These are phyloP conservation scores for Grosmannia serpens DNA, from an alignment of 2,329 filamentous ascomycete genomes.

Conservation along the genomic window DNA sequence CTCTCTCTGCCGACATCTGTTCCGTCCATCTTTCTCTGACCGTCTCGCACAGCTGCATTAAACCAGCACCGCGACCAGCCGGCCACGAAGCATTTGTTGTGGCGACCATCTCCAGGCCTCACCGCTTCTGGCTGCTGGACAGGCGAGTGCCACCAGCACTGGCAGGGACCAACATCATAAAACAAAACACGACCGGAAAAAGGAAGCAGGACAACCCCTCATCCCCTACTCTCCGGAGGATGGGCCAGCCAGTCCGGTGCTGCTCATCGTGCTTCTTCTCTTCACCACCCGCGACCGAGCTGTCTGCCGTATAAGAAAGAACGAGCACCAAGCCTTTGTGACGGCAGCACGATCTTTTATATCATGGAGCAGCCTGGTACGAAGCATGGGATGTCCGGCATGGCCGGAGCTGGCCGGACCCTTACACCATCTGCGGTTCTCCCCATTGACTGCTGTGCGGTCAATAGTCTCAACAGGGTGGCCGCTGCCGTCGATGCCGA, in stretches of 20 bases:
- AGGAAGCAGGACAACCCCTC: background rate
- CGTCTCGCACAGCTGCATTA: background rate
- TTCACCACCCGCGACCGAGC: background rate
- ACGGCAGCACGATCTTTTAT: background rate
- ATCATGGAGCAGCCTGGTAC: background rate
- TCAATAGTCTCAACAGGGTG: background rate
- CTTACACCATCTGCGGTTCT: background rate
- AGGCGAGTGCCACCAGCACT: background rate
- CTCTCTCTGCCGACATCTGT: background rate
- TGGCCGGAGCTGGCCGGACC: background rate
- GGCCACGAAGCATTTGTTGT: background rate
- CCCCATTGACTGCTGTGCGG: background rate
- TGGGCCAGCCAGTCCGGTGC: background rate
- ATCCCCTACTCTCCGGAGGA: background rate
- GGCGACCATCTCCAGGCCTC: background rate
- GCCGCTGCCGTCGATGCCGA: constrained; percentile 14
- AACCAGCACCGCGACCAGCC: background rate
- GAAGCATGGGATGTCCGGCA: background rate
- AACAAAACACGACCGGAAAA: background rate
- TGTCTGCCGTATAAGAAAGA: background rate
- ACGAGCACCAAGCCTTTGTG: background rate
- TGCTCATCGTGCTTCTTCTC: background rate
- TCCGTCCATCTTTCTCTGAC: background rate
- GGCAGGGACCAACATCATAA: background rate
- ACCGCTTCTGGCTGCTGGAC: background rate